Conservation (phyloP, 805 yeast species). For the Pichia paraexigua region DNA sequence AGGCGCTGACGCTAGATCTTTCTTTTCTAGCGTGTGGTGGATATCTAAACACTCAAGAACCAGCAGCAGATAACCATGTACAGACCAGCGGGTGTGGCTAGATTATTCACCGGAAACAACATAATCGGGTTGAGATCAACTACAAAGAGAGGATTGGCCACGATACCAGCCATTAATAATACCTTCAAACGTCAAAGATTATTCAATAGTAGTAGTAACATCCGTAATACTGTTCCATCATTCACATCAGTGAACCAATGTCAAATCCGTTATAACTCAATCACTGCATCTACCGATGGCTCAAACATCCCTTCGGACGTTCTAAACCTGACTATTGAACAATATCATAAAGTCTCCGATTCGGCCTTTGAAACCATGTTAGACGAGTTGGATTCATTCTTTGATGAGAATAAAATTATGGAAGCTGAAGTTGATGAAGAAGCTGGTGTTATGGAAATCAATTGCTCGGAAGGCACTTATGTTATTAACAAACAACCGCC, state of each 20-base stretch:
- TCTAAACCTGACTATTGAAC: constrained; percentile 35
- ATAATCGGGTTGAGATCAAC: neutral
- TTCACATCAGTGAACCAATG: no score
- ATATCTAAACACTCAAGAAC: no score
- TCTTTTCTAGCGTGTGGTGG: no score
- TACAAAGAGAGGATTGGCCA: neutral
- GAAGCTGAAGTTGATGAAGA: constrained; percentile 69
- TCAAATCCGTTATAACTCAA: constrained; percentile 20
- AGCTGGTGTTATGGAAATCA: constrained; percentile 74
- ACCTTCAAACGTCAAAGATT: neutral
- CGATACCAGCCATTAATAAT: neutral
- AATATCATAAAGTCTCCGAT: constrained; percentile 61
- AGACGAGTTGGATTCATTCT: constrained; percentile 58
- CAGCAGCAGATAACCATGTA: neutral
- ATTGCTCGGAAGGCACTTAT: constrained; percentile 71
- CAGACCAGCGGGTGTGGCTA: neutral
- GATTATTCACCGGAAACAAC: neutral
- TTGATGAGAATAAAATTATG: constrained; percentile 38
- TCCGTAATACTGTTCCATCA: no score
- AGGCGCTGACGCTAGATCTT: no score
- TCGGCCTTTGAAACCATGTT: constrained; percentile 60
- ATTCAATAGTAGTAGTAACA: no score
- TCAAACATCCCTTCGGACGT: constrained; percentile 44
- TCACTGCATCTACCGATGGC: constrained; percentile 42
- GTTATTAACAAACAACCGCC: constrained; percentile 97